These are phyloP conservation scores for Argentina anserina DNA, from an alignment of 306 rosid genomes.

Conservation along the genomic window DNA sequence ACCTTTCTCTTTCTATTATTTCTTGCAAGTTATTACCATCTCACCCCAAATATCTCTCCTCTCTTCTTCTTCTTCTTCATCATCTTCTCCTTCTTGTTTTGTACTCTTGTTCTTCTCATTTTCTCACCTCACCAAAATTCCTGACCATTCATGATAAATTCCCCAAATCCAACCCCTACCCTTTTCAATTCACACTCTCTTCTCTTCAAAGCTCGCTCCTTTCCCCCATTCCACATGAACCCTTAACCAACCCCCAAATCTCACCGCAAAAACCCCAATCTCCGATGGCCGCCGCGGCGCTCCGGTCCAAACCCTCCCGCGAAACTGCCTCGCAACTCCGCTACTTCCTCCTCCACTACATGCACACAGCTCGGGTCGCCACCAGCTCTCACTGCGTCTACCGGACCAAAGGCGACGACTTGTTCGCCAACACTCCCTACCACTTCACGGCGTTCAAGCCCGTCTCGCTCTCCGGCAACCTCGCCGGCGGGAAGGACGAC, in stretches of 20 bases:
- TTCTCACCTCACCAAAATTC: slow-evolving; percentile 22
- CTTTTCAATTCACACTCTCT: slow-evolving; percentile 12
- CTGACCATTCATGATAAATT: slow-evolving; percentile 18
- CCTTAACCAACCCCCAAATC: not conserved
- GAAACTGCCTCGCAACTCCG: slow-evolving; percentile 54
- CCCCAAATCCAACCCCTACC: slow-evolving; percentile 25
- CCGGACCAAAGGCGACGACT: slow-evolving; percentile 42
- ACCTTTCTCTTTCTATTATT: not conserved
- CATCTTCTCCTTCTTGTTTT: not conserved
- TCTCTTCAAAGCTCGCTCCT: slow-evolving; percentile 11
- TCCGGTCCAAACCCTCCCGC: slow-evolving; percentile 64
- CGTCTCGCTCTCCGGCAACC: slow-evolving; percentile 55
- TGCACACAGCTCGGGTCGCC: slow-evolving; percentile 38
- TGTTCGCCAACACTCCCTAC: slow-evolving; percentile 44
- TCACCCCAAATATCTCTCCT: not conserved
- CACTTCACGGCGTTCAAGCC: slow-evolving; percentile 77
- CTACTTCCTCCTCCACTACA: slow-evolving; percentile 42
- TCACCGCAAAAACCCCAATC: not conserved
- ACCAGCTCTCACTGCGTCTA: slow-evolving; percentile 38
- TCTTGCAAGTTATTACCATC: not conserved
- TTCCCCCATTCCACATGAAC: not conserved
- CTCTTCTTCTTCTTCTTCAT: not conserved
- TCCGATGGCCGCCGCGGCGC: slow-evolving; percentile 61
- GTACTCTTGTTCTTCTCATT: slow-evolving; percentile 14
- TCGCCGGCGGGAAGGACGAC: slow-evolving; percentile 17